A percentile compares a stretch with the other conserved stretches of the same genome.
Conservation (phyloP, 2,329 filamentous ascomycete species). For the Phaeoacremonium minimum region DNA sequence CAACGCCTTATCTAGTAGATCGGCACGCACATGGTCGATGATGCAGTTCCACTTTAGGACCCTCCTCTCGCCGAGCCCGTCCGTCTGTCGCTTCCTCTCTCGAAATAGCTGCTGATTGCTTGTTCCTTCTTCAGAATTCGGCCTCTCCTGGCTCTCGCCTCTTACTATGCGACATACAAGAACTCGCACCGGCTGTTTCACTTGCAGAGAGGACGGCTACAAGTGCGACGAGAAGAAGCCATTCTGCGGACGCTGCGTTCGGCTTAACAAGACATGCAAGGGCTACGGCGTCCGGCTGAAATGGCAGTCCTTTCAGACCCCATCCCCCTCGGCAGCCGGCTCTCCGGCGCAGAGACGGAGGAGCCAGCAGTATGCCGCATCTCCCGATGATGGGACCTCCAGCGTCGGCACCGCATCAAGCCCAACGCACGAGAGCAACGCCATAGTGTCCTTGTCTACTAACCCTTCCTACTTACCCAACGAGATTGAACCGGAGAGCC, state of each 20-base stretch:
- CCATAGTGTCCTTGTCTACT: background rate
- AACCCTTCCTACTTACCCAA: background rate
- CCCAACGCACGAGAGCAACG: background rate
- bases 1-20: no score
- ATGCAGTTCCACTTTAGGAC: no score
- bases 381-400: no score
- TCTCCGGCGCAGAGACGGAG: background rate
- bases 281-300: conserved; percentile 22
- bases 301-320: conserved; percentile 15
- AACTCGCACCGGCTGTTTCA: conserved; percentile 21
- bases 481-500: conserved; percentile 3
- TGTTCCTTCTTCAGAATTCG: no score
- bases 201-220: conserved; percentile 24
- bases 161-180: background rate
- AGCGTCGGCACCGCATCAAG: background rate
- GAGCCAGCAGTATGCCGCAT: background rate
- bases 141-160: no score
- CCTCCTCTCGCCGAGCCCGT: no score
- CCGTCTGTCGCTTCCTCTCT: no score
- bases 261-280: conserved; percentile 22
- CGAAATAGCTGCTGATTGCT: no score
- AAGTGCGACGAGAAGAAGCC: conserved; percentile 26
- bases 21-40: no score
- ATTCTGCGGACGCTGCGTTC: conserved; percentile 20
- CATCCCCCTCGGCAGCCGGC: background rate